Evolutionary conservation across 805 yeast species (phyloP).

Genomic region (Metschnikowia sp.): DNA sequence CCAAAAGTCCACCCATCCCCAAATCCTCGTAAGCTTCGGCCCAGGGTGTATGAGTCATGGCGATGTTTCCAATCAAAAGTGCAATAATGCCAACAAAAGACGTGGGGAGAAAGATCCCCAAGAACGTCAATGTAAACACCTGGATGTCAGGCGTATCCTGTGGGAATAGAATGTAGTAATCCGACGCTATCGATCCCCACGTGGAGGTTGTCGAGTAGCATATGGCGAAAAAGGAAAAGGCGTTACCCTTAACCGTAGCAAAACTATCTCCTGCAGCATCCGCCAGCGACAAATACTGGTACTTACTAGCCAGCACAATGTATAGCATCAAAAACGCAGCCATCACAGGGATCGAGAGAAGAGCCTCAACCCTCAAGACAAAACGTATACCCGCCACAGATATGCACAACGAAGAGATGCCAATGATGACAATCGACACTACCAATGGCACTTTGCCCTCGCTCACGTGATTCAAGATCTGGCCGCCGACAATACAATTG

Average conservation of each 20-base stretch:
- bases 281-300: slow-evolving; percentile 25
- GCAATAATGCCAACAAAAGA: slow-evolving; percentile 75
- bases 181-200: slow-evolving; percentile 87
- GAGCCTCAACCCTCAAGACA: slow-evolving; percentile 63
- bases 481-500: slow-evolving; percentile 87
- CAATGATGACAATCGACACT: slow-evolving; percentile 72
- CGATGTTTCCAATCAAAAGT: slow-evolving; percentile 63
- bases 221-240: slow-evolving; percentile 69
- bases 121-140: slow-evolving; percentile 59
- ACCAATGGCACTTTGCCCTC: slow-evolving; percentile 64
- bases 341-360: slow-evolving; percentile 65
- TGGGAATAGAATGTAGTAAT: slow-evolving; percentile 79
- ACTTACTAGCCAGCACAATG: slow-evolving; percentile 53
- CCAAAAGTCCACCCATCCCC: slow-evolving; percentile 77
- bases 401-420: slow-evolving; percentile 58
- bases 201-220: slow-evolving; percentile 79
- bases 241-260: slow-evolving; percentile 56
- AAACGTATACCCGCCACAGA: slow-evolving; percentile 78
- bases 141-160: slow-evolving; percentile 57
- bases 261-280: slow-evolving; percentile 16
- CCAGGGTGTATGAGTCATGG: slow-evolving; percentile 58
- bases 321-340: slow-evolving; percentile 66
- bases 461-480: slow-evolving; percentile 65
- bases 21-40: slow-evolving; percentile 46
- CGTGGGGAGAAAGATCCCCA: slow-evolving; percentile 69